Base-by-base conservation (phyloP, 768 basidiomycete species). In the Hygrocybe coccinea region DNA sequence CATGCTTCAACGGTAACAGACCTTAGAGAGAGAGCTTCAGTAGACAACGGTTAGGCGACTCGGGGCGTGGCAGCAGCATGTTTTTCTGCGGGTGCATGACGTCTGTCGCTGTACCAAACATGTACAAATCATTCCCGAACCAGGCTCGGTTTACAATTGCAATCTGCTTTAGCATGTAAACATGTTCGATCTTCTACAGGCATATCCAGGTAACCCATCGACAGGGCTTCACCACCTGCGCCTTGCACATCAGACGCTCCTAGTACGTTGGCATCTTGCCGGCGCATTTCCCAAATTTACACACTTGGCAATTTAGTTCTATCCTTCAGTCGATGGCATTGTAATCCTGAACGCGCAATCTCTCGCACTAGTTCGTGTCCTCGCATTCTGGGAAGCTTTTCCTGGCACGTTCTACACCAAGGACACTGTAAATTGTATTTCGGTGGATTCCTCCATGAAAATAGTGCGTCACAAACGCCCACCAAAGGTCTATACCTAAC, bases 321-420 rank as follows among this genome's bases (percentile, higher is more conserved):
- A 91, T 65, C 76, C 86, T 5, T 87, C 86, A 15, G 83, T 82
- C 36, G 83, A 89, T 65, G 76, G 83, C 2, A 68, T 91, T 59
- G 76, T 90, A 54, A 72, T 91, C 43, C 80, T 89, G 62, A 75
- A 91, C 75, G 86, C 89, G n/a, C 78, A 73, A 54, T 77, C 74
- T 14, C 81, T 91, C 34, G 68, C 74, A 15, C 76, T 92, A 45
- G 68, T 85, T 55, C 84, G 86, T 56, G 81, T 87, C 45, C 80
- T 93, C 21, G 82, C 85, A 33, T 89, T 92, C 63, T 86, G 81
- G 75, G 89, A 92, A 65, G 87, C 85, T 5, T 92, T 90, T 65
- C 89, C 90, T 5, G 78, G 80, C n/a, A 63, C 74, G 11, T 69
- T 69, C 8, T 72, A 78, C 54, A 62, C 70, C 10, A 68, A 69